Evolutionary conservation across 23 red algal species (phyloP), one percentile per base, ranked within the genome.

Genomic region (Gracilaria gracilis): DNA sequence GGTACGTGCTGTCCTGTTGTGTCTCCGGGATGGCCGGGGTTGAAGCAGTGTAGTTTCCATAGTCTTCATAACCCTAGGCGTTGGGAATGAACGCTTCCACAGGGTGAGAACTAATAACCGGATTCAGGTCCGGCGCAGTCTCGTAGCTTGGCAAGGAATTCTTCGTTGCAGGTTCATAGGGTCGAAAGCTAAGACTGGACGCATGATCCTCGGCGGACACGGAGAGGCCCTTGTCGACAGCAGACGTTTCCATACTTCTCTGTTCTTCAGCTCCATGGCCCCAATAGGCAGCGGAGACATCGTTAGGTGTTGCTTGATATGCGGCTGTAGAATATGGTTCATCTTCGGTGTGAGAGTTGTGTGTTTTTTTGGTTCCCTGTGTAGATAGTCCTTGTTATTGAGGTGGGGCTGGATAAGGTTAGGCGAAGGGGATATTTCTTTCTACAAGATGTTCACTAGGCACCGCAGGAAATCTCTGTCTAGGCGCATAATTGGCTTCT

Each of bases 21-120:
- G 84, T 75, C 37, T 73, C 62, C 37, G 61, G 20, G 9, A 75
- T 0, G 14, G 15, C 38, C 67, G 67, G 84, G 4, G 58, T 29
- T 28, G 38, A 25, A 14, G 38, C 27, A 7, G 7, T 28, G 34
- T 77, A 50, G 40, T 77, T 51, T 50, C 72, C 40, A 20, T 50
- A 50, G 33, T 4, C 33, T 0, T 69, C 31, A 69, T 4, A 36
- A 17, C 4, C 29, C 16, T 69, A 69, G 11, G 32, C 29, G 16
- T 32, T 69, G 16, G n/a, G 19, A 0, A 31, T 2, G 59, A 4
- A 9, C 2, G 59, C 6, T 62, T 62, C 59, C 59, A 62, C 5
- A 38, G 64, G 15, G 64, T 9, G 32, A 32, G 28, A 0, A 32
- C 13, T 32, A 2, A 17, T 69, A 4, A 32, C 31, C 2, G 31